Conservation (phyloP, 129 eudicot species). For the Flaveria brownii region DNA sequence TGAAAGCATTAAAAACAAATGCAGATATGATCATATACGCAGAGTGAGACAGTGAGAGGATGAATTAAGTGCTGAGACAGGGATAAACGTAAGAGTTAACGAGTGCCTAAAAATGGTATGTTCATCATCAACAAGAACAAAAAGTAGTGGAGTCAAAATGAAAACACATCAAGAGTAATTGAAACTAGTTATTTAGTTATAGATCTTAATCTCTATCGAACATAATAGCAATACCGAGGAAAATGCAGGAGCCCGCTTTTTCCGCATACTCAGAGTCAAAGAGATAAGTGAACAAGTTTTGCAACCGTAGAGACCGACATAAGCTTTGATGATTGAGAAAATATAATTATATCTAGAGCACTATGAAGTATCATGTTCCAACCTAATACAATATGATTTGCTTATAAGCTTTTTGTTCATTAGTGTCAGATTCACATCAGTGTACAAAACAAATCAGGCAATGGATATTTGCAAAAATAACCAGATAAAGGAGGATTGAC, state of each 20-base stretch:
- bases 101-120: not conserved
- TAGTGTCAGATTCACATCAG: not conserved
- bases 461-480: not conserved
- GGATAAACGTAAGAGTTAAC: too few relatives aligned
- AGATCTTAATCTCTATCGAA: too few relatives aligned
- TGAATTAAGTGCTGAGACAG: not conserved
- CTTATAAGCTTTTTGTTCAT: not conserved
- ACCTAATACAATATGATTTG: not conserved
- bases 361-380: not conserved
- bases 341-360: not conserved
- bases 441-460: not conserved
- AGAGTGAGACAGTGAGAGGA: not conserved
- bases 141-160: too few relatives aligned
- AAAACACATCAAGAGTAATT: too few relatives aligned
- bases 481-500: not conserved
- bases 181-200: too few relatives aligned
- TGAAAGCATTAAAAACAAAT: slow-evolving; percentile 27
- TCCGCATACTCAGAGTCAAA: too few relatives aligned
- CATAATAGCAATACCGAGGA: too few relatives aligned
- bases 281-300: too few relatives aligned
- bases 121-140: not conserved
- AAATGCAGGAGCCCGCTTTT: too few relatives aligned
- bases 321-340: not conserved
- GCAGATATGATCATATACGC: not conserved
- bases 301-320: not conserved